Evolutionary conservation across 1,139 yeast species (phyloP).

Genomic region (Yamadazyma membranifaciens): DNA sequence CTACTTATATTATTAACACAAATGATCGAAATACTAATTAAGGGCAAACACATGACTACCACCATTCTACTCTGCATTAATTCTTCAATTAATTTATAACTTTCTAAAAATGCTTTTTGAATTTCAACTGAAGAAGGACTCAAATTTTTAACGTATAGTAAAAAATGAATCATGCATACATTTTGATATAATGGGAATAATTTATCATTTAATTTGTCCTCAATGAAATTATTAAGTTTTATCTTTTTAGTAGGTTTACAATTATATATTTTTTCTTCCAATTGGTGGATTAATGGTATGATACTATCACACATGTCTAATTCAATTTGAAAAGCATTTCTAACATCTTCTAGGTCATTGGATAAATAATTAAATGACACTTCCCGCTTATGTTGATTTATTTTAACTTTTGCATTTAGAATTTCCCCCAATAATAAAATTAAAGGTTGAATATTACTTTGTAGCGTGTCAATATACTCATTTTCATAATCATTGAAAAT

Average conservation of each 20-base stretch:
- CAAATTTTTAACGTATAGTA: constrained; percentile 9
- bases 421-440: constrained; percentile 20
- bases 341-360: background rate
- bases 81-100: constrained; percentile 7
- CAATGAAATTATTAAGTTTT: background rate
- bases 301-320: constrained; percentile 2
- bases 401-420: constrained; percentile 15
- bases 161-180: constrained; percentile 9
- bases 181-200: constrained; percentile 6
- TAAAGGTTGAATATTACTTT: constrained; percentile 22
- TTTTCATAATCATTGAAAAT: constrained; percentile 14
- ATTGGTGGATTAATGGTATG: background rate
- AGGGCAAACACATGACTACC: constrained; percentile 12
- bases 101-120: constrained; percentile 4
- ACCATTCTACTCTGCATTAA: constrained; percentile 10
- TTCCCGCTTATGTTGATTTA: background rate
- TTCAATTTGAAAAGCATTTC: background rate
- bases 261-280: background rate
- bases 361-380: background rate
- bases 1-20: constrained; percentile 21
- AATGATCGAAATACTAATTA: constrained; percentile 23
- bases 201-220: constrained; percentile 6
- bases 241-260: background rate
- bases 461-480: constrained; percentile 15
- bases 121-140: constrained; percentile 8